These are phyloP conservation scores for Pestalotiopsis fici DNA, from an alignment of 2,329 filamentous ascomycete species.

Conservation along the genomic window DNA sequence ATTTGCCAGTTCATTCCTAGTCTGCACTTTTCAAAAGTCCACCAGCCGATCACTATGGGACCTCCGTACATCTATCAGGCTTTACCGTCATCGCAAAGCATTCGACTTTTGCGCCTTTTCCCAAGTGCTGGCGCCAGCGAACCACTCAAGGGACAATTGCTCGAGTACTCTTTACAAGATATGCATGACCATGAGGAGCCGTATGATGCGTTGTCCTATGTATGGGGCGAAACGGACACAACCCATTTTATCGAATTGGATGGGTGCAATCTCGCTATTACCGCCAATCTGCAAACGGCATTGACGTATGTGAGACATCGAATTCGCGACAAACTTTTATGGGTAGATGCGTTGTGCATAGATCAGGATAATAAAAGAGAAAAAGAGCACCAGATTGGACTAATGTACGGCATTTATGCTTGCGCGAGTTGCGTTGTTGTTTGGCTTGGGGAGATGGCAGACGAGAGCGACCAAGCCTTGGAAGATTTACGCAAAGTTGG, in stretches of 20 bases:
- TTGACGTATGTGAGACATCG: not conserved
- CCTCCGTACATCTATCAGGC: not conserved
- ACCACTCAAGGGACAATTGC: not conserved
- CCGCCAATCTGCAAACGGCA: not conserved
- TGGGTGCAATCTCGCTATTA: not conserved
- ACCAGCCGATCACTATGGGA: not conserved
- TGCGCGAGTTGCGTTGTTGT: conserved; percentile 17
- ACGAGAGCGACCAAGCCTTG: conserved; percentile 11
- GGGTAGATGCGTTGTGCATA: conserved; percentile 22
- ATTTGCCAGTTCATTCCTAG: no score
- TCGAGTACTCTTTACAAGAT: not conserved
- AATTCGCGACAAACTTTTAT: conserved; percentile 3
- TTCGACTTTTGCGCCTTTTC: not conserved
- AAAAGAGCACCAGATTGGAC: conserved; percentile 16
- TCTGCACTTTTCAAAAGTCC: no score
- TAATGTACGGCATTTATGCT: conserved; percentile 21
- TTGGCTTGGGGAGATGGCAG: conserved; percentile 18
- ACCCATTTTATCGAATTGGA: not conserved
- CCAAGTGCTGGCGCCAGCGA: not conserved
- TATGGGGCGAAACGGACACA: not conserved
- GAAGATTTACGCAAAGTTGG: not conserved
- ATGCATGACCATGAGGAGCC: not conserved
- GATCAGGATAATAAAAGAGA: conserved; percentile 19
- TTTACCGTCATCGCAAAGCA: not conserved
- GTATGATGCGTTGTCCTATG: not conserved